These are phyloP conservation scores for Coniochaeta sp. DNA, from an alignment of 2,329 filamentous ascomycete genomes.

Conservation along the genomic window DNA sequence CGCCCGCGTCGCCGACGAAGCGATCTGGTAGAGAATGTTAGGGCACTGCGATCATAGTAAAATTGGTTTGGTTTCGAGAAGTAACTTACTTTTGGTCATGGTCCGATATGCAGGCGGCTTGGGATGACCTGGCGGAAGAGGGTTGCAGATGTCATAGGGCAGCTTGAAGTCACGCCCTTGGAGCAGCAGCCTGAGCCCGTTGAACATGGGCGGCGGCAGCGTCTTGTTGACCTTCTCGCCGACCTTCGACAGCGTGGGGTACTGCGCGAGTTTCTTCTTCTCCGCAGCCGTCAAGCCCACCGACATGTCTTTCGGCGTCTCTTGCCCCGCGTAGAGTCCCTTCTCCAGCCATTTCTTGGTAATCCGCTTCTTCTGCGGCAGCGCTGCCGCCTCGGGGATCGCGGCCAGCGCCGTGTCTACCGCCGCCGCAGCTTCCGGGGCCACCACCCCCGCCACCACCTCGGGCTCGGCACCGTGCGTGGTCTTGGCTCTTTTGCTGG, in stretches of 20 bases:
- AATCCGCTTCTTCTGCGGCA: slow-evolving; percentile 25
- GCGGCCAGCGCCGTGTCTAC: slow-evolving; percentile 1
- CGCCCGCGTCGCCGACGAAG: slow-evolving; percentile 76
- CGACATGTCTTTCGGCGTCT: slow-evolving; percentile 38
- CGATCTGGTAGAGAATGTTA: slow-evolving; percentile 55
- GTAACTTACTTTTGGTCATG: slow-evolving; percentile 81
- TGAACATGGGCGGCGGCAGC: slow-evolving; percentile 73
- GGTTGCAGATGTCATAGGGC: slow-evolving; percentile 84
- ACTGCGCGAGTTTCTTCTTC: slow-evolving; percentile 41
- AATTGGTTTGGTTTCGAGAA: background rate
- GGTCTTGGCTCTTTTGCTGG: slow-evolving; percentile 25
- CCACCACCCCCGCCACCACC: slow-evolving; percentile 13
- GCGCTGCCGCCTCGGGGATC: slow-evolving; percentile 8
- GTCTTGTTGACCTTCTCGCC: slow-evolving; percentile 44
- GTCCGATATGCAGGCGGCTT: slow-evolving; percentile 92
- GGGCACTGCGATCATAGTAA: slow-evolving; percentile 1
- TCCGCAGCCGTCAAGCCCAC: slow-evolving; percentile 42
- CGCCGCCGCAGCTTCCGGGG: slow-evolving; percentile 15
- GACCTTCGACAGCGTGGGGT: slow-evolving; percentile 36
- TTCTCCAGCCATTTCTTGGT: slow-evolving; percentile 73
- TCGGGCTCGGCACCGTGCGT: slow-evolving; percentile 16
- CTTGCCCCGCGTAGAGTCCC: slow-evolving; percentile 83
- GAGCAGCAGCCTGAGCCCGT: slow-evolving; percentile 63
- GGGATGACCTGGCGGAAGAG: slow-evolving; percentile 75
- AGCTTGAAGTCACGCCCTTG: slow-evolving; percentile 77